A percentile compares a stretch with the other conserved stretches of the same genome.
phyloP scores from a whole-genome alignment of 306 rosid species.

The Prunus padus region DNA sequence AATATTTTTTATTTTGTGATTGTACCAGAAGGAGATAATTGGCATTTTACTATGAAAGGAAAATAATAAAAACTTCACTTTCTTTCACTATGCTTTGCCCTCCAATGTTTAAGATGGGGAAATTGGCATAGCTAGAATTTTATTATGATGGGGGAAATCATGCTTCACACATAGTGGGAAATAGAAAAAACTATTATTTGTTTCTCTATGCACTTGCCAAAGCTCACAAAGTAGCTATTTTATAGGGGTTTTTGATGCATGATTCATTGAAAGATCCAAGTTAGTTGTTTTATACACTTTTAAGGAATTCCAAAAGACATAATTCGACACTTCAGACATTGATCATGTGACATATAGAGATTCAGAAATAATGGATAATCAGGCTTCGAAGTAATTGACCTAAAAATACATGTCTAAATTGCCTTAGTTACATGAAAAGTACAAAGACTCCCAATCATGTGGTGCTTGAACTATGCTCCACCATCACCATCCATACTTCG shows the following conservation, averaged over 20 bases:
- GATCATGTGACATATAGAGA: neutral
- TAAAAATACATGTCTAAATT: neutral
- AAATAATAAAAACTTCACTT: neutral
- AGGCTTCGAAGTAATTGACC: neutral
- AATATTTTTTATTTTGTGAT: no score
- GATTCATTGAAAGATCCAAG: neutral
- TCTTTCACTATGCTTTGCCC: neutral
- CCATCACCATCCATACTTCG: neutral
- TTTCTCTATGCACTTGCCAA: neutral
- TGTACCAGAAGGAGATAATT: neutral
- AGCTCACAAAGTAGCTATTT: neutral
- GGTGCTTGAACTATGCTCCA: neutral
- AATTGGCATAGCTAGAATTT: neutral
- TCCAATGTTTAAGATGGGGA: neutral
- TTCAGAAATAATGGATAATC: neutral
- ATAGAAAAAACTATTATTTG: neutral
- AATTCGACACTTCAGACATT: neutral
- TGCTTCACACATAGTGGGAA: neutral
- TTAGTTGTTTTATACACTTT: neutral
- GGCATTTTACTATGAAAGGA: neutral
- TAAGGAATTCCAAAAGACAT: neutral
- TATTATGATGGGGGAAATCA: neutral
- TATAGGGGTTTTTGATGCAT: neutral
- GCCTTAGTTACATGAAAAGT: neutral
- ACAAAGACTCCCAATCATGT: neutral